phyloP scores from a whole-genome alignment of 2,329 filamentous ascomycete species.

The Cadophora gregata region DNA sequence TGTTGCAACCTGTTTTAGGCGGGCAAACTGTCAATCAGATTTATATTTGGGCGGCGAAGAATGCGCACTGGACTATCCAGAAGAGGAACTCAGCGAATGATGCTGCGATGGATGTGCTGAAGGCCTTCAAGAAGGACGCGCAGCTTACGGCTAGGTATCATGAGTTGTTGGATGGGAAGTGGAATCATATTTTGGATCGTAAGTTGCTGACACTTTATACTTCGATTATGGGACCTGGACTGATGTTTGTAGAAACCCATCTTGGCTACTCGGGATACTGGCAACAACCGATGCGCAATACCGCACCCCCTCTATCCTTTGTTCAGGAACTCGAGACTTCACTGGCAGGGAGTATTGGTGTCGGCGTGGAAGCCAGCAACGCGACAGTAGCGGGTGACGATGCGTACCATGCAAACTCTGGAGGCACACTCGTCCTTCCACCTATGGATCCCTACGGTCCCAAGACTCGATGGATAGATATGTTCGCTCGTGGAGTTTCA shows the following conservation, averaged over 20 bases:
- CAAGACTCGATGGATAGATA: constrained; percentile 63
- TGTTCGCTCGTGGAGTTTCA: constrained; percentile 62
- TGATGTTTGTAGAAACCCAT: constrained; percentile 54
- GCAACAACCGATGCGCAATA: constrained; percentile 78
- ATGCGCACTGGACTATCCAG: constrained; percentile 61
- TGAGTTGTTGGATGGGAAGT: constrained; percentile 63
- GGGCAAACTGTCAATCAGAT: constrained; percentile 62
- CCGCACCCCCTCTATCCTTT: constrained; percentile 64
- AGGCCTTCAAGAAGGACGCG: constrained; percentile 62
- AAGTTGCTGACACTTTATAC: constrained; percentile 30
- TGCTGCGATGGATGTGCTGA: constrained; percentile 57
- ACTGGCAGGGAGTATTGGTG: constrained; percentile 66
- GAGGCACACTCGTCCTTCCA: constrained; percentile 58
- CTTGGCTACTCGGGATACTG: constrained; percentile 59
- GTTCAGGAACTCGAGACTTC: constrained; percentile 63
- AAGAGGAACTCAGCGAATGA: constrained; percentile 62
- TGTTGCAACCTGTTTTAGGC: constrained; percentile 64
- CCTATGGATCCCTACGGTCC: constrained; percentile 65
- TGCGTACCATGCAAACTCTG: constrained; percentile 62
- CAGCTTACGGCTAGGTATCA: constrained; percentile 63
- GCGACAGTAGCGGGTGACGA: constrained; percentile 73
- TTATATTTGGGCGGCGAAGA: constrained; percentile 56
- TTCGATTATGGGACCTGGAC: background rate
- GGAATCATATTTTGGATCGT: constrained; percentile 66
- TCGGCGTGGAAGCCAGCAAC: constrained; percentile 69